Conservation (phyloP, 2,329 filamentous ascomycete genomes). For the Parastagonospora nodorum region DNA sequence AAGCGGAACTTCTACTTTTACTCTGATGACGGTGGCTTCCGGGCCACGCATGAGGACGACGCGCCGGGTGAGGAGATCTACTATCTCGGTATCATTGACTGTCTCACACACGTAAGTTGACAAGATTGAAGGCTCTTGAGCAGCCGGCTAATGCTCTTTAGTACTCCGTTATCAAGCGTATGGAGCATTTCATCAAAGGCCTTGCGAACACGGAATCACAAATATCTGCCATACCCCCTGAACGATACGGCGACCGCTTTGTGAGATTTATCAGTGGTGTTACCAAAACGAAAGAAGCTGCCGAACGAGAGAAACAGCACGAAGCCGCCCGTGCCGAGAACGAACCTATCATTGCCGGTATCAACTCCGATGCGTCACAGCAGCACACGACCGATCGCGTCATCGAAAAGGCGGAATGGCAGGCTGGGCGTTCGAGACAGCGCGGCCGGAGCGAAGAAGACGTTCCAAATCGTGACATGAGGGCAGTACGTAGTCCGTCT, state of each 20-base stretch:
- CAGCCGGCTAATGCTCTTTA: conserved; percentile 49
- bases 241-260: conserved; percentile 92
- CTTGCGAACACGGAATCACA: conserved; percentile 80
- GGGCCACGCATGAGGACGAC: conserved; percentile 90
- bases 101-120: conserved; percentile 83
- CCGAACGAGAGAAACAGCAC: conserved; percentile 59
- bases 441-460: conserved; percentile 57
- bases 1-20: conserved; percentile 85
- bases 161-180: conserved; percentile 93
- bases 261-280: conserved; percentile 88
- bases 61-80: conserved; percentile 88
- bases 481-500: conserved; percentile 61
- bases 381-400: conserved; percentile 56
- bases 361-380: conserved; percentile 39
- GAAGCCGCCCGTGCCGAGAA: conserved; percentile 36
- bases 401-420: conserved; percentile 65
- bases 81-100: conserved; percentile 98
- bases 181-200: conserved; percentile 97
- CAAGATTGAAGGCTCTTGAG: neutral
- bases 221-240: conserved; percentile 90
- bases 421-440: conserved; percentile 63
- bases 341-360: conserved; percentile 46
- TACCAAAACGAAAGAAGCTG: conserved; percentile 88
- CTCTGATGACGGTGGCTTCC: conserved; percentile 89
- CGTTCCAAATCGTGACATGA: conserved; percentile 66